These are phyloP conservation scores for Mycena metata DNA, from an alignment of 768 basidiomycete genomes.

Conservation along the genomic window DNA sequence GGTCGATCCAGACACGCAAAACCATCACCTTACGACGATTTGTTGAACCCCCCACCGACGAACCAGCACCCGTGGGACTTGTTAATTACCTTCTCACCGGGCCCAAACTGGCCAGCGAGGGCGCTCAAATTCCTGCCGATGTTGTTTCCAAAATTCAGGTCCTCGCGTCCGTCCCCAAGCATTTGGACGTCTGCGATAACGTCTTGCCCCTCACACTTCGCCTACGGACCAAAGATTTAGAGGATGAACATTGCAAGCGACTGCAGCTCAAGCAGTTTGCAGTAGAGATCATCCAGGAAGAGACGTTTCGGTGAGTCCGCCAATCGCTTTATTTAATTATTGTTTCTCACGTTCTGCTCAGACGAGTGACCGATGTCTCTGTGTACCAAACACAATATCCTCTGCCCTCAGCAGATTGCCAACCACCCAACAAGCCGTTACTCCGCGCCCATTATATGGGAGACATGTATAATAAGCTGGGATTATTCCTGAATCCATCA, in stretches of 20 bases:
- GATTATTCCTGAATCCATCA: slow-evolving; percentile 49
- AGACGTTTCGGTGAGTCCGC: slow-evolving; percentile 71
- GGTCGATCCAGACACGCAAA: slow-evolving; percentile 55
- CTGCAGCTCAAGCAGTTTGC: slow-evolving; percentile 70
- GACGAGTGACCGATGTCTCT: slow-evolving; percentile 51
- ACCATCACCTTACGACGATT: slow-evolving; percentile 68
- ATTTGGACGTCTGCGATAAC: slow-evolving; percentile 60
- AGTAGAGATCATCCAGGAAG: slow-evolving; percentile 72
- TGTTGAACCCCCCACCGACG: slow-evolving; percentile 56
- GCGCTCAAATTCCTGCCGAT: slow-evolving; percentile 60
- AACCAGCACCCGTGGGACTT: slow-evolving; percentile 50
- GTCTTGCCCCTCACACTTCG: slow-evolving; percentile 70
- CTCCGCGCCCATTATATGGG: slow-evolving; percentile 68
- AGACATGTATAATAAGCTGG: slow-evolving; percentile 64
- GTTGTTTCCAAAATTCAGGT: slow-evolving; percentile 75
- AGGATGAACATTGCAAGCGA: slow-evolving; percentile 62
- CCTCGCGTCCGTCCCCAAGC: slow-evolving; percentile 72
- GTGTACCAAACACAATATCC: slow-evolving; percentile 64
- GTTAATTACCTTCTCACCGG: slow-evolving; percentile 62
- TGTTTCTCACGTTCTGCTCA: slow-evolving; percentile 14
- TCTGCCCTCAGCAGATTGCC: slow-evolving; percentile 65
- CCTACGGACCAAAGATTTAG: slow-evolving; percentile 68
- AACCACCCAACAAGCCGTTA: slow-evolving; percentile 76
- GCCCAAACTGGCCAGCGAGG: slow-evolving; percentile 37
- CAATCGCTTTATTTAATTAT: slow-evolving; percentile 2